Conservation (phyloP, 1,284 basidiomycete species). For the Amylostereum areolatum region DNA sequence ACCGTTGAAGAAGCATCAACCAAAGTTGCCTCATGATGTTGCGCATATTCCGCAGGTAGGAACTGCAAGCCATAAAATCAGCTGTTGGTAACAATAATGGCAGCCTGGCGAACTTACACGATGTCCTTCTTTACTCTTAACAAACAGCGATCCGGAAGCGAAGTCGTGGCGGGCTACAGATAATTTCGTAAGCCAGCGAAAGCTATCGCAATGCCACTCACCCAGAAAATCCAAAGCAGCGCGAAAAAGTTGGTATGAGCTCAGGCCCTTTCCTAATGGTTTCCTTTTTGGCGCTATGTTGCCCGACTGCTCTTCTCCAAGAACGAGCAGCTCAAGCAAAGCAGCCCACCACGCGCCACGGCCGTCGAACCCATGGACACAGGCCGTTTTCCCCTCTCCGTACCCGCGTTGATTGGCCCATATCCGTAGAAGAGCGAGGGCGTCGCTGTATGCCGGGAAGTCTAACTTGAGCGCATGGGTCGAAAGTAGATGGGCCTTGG, state of each 20-base stretch:
- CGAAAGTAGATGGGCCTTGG: conserved; percentile 64
- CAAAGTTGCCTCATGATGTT: conserved; percentile 51
- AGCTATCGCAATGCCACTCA: conserved; percentile 26
- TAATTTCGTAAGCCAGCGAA: conserved; percentile 1
- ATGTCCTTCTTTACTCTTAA: conserved; percentile 48
- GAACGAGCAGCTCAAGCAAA: conserved; percentile 65
- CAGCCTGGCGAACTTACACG: conserved; percentile 29
- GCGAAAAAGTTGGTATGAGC: conserved; percentile 84
- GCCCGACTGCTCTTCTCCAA: conserved; percentile 54
- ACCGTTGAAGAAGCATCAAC: conserved; percentile 78
- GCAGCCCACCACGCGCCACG: conserved; percentile 67
- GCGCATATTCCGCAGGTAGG: conserved; percentile 46
- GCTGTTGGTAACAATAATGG: not conserved
- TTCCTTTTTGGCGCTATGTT: conserved; percentile 39
- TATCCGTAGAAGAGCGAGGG: conserved; percentile 75
- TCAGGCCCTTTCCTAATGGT: conserved; percentile 66
- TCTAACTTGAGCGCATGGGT: conserved; percentile 61
- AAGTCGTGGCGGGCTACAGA: conserved; percentile 68
- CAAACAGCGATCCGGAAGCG: conserved; percentile 53
- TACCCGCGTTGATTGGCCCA: conserved; percentile 92
- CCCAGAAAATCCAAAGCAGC: conserved; percentile 76
- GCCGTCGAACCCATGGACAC: conserved; percentile 63
- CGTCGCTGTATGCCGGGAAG: conserved; percentile 68
- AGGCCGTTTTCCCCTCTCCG: conserved; percentile 44
- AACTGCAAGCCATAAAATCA: conserved; percentile 35